Percentiles rank a stretch among this genome's conserved stretches.
phyloP scores from a whole-genome alignment of 257 asterid genomes.

The Galeopsis tetrahit region DNA sequence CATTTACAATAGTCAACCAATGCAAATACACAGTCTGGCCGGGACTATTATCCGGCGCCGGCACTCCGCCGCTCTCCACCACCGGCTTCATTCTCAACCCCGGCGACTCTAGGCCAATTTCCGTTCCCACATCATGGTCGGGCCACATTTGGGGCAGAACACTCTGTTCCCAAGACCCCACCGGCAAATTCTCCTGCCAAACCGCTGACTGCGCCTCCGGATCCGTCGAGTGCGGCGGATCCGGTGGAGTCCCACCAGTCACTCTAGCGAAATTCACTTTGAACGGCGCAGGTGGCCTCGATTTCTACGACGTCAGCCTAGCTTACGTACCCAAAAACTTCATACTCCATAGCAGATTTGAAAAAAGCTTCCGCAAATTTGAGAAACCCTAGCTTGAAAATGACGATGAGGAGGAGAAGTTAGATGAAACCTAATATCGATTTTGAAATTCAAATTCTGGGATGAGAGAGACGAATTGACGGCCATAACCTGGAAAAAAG shows the following conservation, averaged over 20 bases:
- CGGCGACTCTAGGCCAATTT: slow-evolving; percentile 48
- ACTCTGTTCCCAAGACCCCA: slow-evolving; percentile 50
- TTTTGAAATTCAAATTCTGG: too few species aligned
- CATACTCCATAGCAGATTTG: too few species aligned
- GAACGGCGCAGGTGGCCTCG: slow-evolving; percentile 67
- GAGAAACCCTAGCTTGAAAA: too few species aligned
- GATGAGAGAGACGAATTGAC: too few species aligned
- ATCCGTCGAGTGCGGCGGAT: slow-evolving; percentile 56
- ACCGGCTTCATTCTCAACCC: slow-evolving; percentile 58
- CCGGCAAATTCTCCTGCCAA: slow-evolving; percentile 59
- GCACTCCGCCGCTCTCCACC: slow-evolving; percentile 54
- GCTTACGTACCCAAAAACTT: too few species aligned
- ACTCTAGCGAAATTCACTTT: slow-evolving; percentile 82
- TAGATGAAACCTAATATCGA: too few species aligned
- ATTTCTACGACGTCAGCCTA: slow-evolving; percentile 84
- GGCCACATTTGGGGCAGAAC: slow-evolving; percentile 82
- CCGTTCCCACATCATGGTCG: slow-evolving; percentile 65
- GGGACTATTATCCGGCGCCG: slow-evolving; percentile 64
- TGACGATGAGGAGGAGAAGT: too few species aligned
- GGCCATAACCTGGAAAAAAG: too few species aligned
- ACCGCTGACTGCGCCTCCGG: slow-evolving; percentile 83
- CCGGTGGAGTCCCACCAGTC: slow-evolving; percentile 67
- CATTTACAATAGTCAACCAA: slow-evolving; percentile 66
- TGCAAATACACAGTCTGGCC: slow-evolving; percentile 80
- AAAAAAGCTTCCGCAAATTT: too few species aligned